Conservation (phyloP, 2,329 filamentous ascomycete species). For the Sclerotinia borealis region DNA sequence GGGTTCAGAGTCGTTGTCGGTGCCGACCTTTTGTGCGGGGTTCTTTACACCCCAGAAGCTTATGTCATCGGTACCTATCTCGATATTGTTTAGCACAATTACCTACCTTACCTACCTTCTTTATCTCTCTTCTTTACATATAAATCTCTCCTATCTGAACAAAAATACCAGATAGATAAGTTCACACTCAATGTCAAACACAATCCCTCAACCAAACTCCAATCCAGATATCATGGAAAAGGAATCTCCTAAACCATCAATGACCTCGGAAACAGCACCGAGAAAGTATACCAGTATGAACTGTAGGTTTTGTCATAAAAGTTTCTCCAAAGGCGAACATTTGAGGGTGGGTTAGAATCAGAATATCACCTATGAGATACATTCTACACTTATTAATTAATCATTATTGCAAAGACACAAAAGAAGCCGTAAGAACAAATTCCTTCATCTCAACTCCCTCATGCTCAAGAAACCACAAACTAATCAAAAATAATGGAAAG, state of each 20-base stretch:
- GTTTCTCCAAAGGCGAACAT: conserved; percentile 39
- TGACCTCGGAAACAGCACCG: neutral
- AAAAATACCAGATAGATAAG: neutral
- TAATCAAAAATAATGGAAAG: conserved; percentile 9
- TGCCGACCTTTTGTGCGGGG: neutral
- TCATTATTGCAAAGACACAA: neutral
- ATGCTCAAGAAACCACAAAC: conserved; percentile 20
- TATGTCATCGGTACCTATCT: neutral
- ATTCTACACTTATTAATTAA: neutral
- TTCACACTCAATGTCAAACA: neutral
- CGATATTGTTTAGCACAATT: neutral
- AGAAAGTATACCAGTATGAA: conserved; percentile 23
- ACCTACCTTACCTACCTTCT: neutral
- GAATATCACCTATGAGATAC: neutral
- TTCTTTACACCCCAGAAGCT: neutral
- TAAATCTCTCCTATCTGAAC: neutral
- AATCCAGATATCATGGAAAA: neutral
- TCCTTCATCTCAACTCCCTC: neutral
- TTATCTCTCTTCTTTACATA: neutral
- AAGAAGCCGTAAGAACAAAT: conserved; percentile 8
- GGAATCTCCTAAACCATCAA: neutral
- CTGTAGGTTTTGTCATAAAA: conserved; percentile 37
- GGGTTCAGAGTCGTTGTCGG: too few species aligned
- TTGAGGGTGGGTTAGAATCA: conserved; percentile 34
- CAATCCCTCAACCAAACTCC: neutral